Base-by-base conservation (phyloP, 495 filamentous ascomycete species). In the Penicillium chermesinum region DNA sequence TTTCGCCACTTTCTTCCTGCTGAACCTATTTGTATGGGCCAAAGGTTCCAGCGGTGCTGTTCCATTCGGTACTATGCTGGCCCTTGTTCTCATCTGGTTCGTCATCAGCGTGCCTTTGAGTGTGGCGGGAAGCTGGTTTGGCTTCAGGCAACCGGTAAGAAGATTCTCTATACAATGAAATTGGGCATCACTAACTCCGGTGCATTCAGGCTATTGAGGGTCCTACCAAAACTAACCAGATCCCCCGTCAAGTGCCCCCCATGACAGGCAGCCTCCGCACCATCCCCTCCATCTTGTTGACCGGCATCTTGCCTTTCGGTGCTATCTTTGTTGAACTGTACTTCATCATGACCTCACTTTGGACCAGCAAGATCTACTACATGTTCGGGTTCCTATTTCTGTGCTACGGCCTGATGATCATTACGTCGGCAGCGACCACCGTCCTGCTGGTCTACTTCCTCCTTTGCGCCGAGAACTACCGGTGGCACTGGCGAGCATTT, bases 351-450 rank as follows among this genome's bases (percentile, higher is more conserved):
- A 91, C 83, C 69, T 90, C 85, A 8, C 88, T 98, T 60, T 98
- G 93, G 93, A 91, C 89, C 66, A 87, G 82, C 74, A 91, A 91
- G 73, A 88, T 98, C 47, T 98, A 98, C 75, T 98, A 98, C 75
- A 98, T 98, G 93, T 98, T 98, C 56, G 93, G 93, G 21, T 98
- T 98, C 77, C 76, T 98, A 33, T 98, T 98, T 75, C 72, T 98
- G 43, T 95, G 89, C 78, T 98, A 94, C 67, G 91, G 87, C 13
- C 80, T 98, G 53, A 96, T 97, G 89, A 89, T 97, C 60, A 86
- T 96, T 61, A 96, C 93, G 3, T 88, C 85, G 44, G 91, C 93
- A 1, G 86, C 89, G 2, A 91, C 93, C 27, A 96, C 93, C 2
- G 80, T 97, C 15, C 73, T 98, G 3, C 80, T 96, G 69, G 84